These are phyloP conservation scores for Plasmodium blacklocki DNA, from an alignment of 169 alveolate species.

Conservation along the genomic window DNA sequence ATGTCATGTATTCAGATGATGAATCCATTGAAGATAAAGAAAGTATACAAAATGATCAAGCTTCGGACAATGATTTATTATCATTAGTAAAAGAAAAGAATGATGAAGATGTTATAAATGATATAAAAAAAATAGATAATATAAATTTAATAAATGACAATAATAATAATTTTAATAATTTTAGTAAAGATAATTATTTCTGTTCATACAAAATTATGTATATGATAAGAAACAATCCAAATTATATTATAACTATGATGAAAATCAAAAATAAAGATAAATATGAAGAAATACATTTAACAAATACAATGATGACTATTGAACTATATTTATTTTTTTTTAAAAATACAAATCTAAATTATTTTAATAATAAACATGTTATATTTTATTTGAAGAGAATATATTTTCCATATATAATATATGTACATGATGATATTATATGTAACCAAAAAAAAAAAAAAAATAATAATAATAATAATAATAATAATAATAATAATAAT, in stretches of 20 bases:
- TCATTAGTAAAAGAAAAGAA: background rate
- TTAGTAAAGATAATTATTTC: background rate
- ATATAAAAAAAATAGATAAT: background rate
- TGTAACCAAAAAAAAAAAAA: background rate
- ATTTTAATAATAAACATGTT: slow-evolving; percentile 28
- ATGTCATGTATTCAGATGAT: slow-evolving; percentile 2
- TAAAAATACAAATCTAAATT: slow-evolving; percentile 10
- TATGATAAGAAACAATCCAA: background rate
- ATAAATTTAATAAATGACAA: background rate
- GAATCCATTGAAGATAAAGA: background rate
- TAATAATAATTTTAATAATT: background rate
- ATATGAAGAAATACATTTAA: background rate
- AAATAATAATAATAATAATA: background rate
- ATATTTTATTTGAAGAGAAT: slow-evolving; percentile 1
- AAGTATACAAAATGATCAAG: background rate
- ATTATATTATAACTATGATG: background rate
- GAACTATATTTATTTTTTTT: slow-evolving; percentile 3
- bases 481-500: background rate
- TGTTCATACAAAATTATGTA: background rate
- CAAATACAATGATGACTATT: background rate
- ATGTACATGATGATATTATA: background rate
- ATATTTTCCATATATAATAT: slow-evolving; percentile 5
- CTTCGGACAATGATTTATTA: background rate
- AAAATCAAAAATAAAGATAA: background rate
- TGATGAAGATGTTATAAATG: background rate